Conservation (phyloP, 106 monocot species). For the Hemerocallis citrina region DNA sequence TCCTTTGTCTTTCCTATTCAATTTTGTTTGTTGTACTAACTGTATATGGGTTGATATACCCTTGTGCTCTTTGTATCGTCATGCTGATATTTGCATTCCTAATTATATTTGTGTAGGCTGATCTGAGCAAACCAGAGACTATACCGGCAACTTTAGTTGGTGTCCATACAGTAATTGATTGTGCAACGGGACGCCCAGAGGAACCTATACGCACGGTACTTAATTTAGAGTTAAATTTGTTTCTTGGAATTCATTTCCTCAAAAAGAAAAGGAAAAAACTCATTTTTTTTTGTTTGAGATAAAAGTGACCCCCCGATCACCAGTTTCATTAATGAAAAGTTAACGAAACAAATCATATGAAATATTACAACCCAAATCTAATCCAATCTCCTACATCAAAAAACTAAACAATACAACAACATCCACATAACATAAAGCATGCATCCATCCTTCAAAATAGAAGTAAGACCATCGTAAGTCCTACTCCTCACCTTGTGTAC, state of each 20-base stretch:
- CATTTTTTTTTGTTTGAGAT: no score
- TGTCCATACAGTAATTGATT: constrained; percentile 82
- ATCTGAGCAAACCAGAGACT: constrained; percentile 87
- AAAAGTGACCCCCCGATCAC: no score
- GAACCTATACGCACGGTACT: constrained; percentile 73
- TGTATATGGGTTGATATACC: neutral
- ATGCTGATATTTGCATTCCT: constrained; percentile 2
- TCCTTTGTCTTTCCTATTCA: neutral
- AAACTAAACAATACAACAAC: no score
- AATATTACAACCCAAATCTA: no score
- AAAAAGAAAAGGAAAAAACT: no score
- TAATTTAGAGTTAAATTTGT: neutral
- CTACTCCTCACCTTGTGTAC: no score
- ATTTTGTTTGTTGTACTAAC: neutral
- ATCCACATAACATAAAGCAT: no score
- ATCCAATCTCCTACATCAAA: no score
- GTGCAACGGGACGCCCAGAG: constrained; percentile 93
- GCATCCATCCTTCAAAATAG: no score
- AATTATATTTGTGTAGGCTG: constrained; percentile 37
- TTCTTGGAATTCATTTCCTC: neutral
- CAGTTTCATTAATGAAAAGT: no score
- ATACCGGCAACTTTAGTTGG: constrained; percentile 94
- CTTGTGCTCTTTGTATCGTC: neutral
- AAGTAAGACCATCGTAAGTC: no score
- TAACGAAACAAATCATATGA: no score